Conservation (phyloP, 768 basidiomycete genomes). For the Lactarius psammicola region DNA sequence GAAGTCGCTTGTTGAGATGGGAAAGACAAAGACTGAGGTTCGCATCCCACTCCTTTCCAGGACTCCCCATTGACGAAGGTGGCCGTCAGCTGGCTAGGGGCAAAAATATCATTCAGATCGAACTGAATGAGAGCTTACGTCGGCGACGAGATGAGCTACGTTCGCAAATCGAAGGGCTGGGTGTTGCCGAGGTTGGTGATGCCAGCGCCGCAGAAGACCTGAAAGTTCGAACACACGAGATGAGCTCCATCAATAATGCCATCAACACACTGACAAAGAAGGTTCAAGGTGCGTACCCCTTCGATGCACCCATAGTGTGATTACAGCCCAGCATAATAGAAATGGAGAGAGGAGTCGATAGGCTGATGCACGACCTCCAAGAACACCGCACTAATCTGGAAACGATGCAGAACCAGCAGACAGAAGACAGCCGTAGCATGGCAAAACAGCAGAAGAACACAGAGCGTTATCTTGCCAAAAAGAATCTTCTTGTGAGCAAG, state of each 20-base stretch:
- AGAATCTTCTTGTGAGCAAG: constrained; percentile 76
- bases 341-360: constrained; percentile 72
- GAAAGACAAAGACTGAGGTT: constrained; percentile 69
- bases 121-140: constrained; percentile 84
- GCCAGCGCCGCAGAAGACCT: constrained; percentile 63
- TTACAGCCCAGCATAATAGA: constrained; percentile 39
- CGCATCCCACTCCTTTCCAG: constrained; percentile 30
- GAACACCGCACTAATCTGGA: constrained; percentile 67
- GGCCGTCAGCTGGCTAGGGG: constrained; percentile 60
- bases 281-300: constrained; percentile 48
- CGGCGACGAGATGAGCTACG: constrained; percentile 78
- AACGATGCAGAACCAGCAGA: constrained; percentile 73
- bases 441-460: constrained; percentile 93
- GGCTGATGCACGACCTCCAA: constrained; percentile 59
- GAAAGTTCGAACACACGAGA: constrained; percentile 64
- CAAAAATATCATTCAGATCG: constrained; percentile 86
- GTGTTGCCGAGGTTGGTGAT: constrained; percentile 55
- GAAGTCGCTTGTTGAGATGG: constrained; percentile 65
- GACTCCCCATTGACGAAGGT: constrained; percentile 10
- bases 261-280: constrained; percentile 65
- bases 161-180: constrained; percentile 71
- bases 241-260: constrained; percentile 60
- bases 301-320: not conserved
- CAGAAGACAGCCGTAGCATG: constrained; percentile 83
- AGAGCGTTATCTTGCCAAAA: constrained; percentile 90